A percentile compares a stretch with the other conserved stretches of the same genome.
Conservation (phyloP, 345 rosid genomes). For the Salix purpurea region DNA sequence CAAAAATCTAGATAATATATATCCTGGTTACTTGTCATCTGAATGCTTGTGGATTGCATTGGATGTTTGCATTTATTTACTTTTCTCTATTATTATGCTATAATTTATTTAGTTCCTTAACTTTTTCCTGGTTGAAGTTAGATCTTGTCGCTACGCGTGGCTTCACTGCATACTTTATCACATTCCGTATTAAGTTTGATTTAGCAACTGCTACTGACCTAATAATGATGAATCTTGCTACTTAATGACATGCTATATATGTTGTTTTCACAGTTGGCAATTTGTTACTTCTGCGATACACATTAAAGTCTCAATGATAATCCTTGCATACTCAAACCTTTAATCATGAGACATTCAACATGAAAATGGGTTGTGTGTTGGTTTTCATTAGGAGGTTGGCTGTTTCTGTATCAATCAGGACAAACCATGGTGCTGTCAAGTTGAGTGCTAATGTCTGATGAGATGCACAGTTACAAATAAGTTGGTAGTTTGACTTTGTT, state of each 20-base stretch:
- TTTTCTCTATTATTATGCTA: not conserved
- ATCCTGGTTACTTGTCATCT: not conserved
- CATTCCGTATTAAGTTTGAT: not conserved
- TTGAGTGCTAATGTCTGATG: not conserved
- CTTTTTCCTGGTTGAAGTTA: not conserved
- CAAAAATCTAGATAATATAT: not conserved
- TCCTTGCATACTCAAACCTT: not conserved
- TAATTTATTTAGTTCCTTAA: not conserved
- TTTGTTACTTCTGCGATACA: not conserved
- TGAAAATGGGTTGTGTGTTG: not conserved
- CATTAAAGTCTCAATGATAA: not conserved
- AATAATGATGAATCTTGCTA: not conserved
- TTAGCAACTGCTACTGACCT: not conserved
- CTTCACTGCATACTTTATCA: not conserved
- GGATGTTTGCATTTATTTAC: not conserved
- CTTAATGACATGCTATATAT: not conserved
- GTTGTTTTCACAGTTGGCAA: not conserved
- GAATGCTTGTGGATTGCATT: not conserved
- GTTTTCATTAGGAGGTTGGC: not conserved
- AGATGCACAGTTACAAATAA: not conserved
- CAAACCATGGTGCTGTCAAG: constrained; percentile 7
- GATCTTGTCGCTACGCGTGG: not conserved
- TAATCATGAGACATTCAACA: not conserved
- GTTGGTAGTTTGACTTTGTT: constrained; percentile 5
- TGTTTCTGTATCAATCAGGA: constrained; percentile 4